phyloP scores from a whole-genome alignment of 805 yeast genomes.

The Ogataea polymorpha region DNA sequence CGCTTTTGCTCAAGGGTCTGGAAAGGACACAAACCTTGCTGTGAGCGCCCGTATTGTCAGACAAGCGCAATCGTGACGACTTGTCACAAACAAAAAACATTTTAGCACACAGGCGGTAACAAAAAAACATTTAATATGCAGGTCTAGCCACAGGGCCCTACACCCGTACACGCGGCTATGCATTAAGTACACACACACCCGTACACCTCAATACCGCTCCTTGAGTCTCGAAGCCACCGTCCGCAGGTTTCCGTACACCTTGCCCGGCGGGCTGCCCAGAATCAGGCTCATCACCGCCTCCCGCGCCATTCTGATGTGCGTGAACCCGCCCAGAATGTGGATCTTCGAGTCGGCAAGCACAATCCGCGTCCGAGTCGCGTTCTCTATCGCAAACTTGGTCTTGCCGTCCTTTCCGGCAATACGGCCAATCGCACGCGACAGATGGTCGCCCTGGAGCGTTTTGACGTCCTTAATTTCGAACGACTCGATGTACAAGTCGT shows the following conservation, averaged over 20 bases:
- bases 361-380: conserved; percentile 96
- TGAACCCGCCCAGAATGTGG: conserved; percentile 95
- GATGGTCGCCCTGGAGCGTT: conserved; percentile 92
- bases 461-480: conserved; percentile 97
- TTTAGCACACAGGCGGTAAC: too few relatives aligned
- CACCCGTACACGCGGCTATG: not conserved
- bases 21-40: too few relatives aligned
- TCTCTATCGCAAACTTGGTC: conserved; percentile 97
- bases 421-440: conserved; percentile 98
- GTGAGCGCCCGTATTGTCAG: too few relatives aligned
- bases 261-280: conserved; percentile 97
- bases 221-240: conserved; percentile 96
- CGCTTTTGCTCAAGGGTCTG: too few relatives aligned
- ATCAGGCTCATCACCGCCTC: conserved; percentile 93
- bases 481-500: conserved; percentile 94
- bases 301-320: conserved; percentile 97
- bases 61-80: too few relatives aligned
- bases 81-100: too few relatives aligned
- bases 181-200: not conserved
- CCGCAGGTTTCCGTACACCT: conserved; percentile 95
- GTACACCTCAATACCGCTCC: conserved; percentile 68
- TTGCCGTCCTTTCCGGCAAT: conserved; percentile 99
- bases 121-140: not conserved
- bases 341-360: conserved; percentile 96
- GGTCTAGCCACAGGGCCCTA: too few relatives aligned